phyloP scores from a whole-genome alignment of 257 asterid genomes.

The Primulina huaijiensis region DNA sequence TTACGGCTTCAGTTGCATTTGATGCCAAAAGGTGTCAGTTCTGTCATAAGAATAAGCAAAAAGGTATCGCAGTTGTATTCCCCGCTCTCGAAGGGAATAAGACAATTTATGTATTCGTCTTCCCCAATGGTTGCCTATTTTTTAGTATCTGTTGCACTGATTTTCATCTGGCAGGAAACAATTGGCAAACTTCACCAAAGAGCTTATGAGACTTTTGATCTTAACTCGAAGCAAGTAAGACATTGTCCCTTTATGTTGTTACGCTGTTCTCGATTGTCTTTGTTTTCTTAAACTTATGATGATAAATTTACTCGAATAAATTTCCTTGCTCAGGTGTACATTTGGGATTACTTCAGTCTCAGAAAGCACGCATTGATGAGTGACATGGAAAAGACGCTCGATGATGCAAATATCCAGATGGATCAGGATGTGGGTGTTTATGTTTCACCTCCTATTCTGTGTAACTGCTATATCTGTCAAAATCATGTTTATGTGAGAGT shows the following conservation, averaged over 20 bases:
- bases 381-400: slow-evolving; percentile 92
- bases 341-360: slow-evolving; percentile 92
- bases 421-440: slow-evolving; percentile 90
- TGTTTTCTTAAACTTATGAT: slow-evolving; percentile 18
- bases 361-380: slow-evolving; percentile 88
- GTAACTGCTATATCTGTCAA: slow-evolving; percentile 21
- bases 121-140: slow-evolving; percentile 1
- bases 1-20: slow-evolving; percentile 88
- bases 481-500: slow-evolving; percentile 27
- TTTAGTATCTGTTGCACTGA: slow-evolving; percentile 19
- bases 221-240: slow-evolving; percentile 71
- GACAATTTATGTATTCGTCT: neutral
- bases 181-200: slow-evolving; percentile 84
- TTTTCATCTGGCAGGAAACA: slow-evolving; percentile 64
- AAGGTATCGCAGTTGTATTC: slow-evolving; percentile 51
- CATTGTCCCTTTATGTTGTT: slow-evolving; percentile 18
- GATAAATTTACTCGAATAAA: slow-evolving; percentile 14
- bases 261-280: slow-evolving; percentile 9
- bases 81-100: slow-evolving; percentile 13
- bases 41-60: slow-evolving; percentile 90
- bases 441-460: slow-evolving; percentile 21
- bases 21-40: slow-evolving; percentile 78
- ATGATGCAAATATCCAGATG: slow-evolving; percentile 98
- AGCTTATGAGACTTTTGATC: slow-evolving; percentile 81
- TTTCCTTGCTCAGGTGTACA: slow-evolving; percentile 50